Base-by-base conservation (phyloP, 2,329 filamentous ascomycete genomes). In the Pyrenophora tritici-repentis region DNA sequence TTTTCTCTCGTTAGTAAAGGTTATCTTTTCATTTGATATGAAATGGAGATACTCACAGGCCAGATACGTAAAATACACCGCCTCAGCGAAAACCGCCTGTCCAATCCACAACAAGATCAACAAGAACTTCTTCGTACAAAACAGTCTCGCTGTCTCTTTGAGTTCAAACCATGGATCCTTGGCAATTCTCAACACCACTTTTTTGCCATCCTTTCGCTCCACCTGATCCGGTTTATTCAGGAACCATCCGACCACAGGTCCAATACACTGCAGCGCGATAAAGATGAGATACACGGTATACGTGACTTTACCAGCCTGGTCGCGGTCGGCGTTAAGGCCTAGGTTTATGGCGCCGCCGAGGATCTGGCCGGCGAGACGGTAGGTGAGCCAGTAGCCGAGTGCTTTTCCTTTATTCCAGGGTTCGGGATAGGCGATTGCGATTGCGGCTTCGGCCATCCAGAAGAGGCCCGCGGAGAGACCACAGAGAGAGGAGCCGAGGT, bases 401-500 rank as follows among this genome's bases (percentile, higher is more conserved):
- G 68, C 67, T 44, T 71, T 71, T 9, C 70, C 70, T 42, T 68
- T 70, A 22, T 72, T 71, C 67, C 67, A 84, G 0, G 86, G 86
- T 61, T 90, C 87, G 0, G 87, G 87, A 57, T 91, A 91, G 0
- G 84, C 80, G 16, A 90, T 82, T 0, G 87, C 87, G 49, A 91
- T 88, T 0, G 88, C 87, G 0, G 86, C 86, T 71, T 91, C 88
- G 0, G 87, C 83, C 78, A 86, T 86, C 88, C 88, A 91, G 71
- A 90, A 90, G 0, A 90, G 77, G 0, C 88, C 88, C 0, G 88
- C 87, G 0, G 84, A 86, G 26, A 89, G 78, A 14, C 87, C 87
- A 56, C 87, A 90, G 0, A 87, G 75, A 0, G 86, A 86, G 0
- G 86, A 86, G 0, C 87, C 88, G 7, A 90, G 71, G 0, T 90